Percentiles rank a stretch among this genome's conserved stretches.
These are phyloP conservation scores for Massariosphaeria phaeospora DNA, from an alignment of 495 filamentous ascomycete genomes.

Conservation along the genomic window DNA sequence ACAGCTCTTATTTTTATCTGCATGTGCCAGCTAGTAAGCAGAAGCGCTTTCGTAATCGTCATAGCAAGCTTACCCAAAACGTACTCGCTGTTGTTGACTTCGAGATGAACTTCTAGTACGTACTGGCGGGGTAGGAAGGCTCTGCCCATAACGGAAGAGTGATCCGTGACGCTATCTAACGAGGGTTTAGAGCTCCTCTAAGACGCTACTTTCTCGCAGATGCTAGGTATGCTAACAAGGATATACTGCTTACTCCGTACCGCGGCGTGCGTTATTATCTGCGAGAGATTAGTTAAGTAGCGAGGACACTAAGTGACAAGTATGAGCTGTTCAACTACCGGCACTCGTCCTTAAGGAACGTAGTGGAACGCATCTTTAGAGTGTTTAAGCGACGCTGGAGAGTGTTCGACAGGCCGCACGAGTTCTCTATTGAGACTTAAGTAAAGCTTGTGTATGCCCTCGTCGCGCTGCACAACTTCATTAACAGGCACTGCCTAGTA, in stretches of 20 bases:
- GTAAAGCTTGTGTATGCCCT: constrained; percentile 1
- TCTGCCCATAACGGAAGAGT: background rate
- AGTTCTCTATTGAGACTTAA: too few species aligned
- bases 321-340: constrained; percentile 1
- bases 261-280: background rate
- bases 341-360: background rate
- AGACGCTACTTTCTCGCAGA: background rate
- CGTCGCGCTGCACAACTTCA: background rate
- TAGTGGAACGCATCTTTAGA: background rate
- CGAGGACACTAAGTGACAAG: background rate
- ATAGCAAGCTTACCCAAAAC: constrained; percentile 1
- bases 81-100: constrained; percentile 1
- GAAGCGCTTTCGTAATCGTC: background rate
- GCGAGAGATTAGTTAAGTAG: background rate
- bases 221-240: too few species aligned
- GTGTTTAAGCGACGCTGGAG: constrained; percentile 1
- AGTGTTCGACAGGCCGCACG: background rate
- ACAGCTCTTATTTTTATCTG: background rate
- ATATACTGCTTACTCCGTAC: background rate
- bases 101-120: background rate
- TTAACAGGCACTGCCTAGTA: background rate
- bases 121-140: constrained; percentile 5
- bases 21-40: background rate
- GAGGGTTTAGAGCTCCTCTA: background rate
- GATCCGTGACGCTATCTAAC: background rate